Base-by-base conservation (phyloP, 257 asterid genomes). In the Capsicum rhomboideum region DNA sequence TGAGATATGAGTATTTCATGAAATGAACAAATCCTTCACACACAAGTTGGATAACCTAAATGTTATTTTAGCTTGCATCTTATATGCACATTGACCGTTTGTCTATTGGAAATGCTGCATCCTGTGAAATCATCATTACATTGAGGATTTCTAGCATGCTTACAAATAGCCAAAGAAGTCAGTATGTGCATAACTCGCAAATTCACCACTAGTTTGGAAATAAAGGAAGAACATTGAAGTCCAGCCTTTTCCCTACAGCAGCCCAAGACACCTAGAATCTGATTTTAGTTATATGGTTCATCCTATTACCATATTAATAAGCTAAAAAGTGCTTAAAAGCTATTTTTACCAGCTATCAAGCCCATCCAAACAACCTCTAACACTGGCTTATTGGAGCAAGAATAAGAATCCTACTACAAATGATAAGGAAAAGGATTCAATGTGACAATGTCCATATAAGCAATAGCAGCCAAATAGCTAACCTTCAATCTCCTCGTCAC, bases 401-500 rank as follows among this genome's bases (percentile, higher is more conserved):
- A 71, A 71, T 10, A 40, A 72, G 18, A 72, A 12, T 72, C 55
- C 16, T 72, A 44, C 55, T 6, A 42, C 12, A 42, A 42, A 12
- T 74, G 58, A 46, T 44, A 44, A 21, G 34, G 56, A 44, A 72
- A 42, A 44, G n/a, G 58, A 74, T 46, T 74, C 58, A 21, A 7
- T 44, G 44, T 44, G 80, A 74, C 21, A 7, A 74, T n/a, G 58
- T 44, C 29, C 80, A 74, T 23, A 74, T 74, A 74, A 74, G 58
- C 58, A 83, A 71, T 59, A 79, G 20, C 10, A 69, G 75, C 53
- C 78, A 34, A 18, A 63, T 23, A 23, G 79, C 79, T 81, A 52
- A 96, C 99, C 97, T 93, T 96, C 98, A 71, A 94, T 87, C 88
- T 94, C 98, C 87, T 94, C 98, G 71, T 93, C 98, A 80, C 94